phyloP scores from a whole-genome alignment of 495 filamentous ascomycete species.

The Podospora didyma region DNA sequence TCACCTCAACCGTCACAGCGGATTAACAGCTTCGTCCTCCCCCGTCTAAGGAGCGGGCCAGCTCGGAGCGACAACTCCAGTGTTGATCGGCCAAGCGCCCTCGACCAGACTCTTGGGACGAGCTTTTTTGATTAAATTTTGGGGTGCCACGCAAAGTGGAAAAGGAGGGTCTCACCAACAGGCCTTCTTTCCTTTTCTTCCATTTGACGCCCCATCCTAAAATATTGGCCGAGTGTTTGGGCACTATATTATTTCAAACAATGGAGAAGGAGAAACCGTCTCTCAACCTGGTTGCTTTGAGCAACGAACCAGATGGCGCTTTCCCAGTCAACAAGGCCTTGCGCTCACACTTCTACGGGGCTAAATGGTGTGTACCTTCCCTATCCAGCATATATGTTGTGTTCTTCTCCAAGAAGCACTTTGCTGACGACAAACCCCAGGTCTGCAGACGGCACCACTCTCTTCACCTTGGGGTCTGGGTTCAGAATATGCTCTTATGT shows the following conservation, averaged over 20 bases:
- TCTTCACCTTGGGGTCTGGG: slow-evolving; percentile 70
- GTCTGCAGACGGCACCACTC: slow-evolving; percentile 77
- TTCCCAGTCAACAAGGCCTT: slow-evolving; percentile 1
- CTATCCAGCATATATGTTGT: no score
- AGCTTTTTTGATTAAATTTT: no score
- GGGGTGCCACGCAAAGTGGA: no score
- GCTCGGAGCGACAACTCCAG: no score
- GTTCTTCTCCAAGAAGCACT: neutral
- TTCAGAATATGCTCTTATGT: slow-evolving; percentile 68
- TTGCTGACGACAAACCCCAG: slow-evolving; percentile 17
- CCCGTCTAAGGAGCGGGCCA: no score
- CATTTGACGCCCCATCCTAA: no score
- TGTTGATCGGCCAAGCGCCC: no score
- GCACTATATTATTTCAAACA: neutral
- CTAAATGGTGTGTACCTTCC: slow-evolving; percentile 25
- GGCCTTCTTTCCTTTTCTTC: no score
- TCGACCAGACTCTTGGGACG: no score
- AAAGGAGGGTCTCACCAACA: no score
- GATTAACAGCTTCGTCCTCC: no score
- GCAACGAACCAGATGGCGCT: slow-evolving; percentile 13
- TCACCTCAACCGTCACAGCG: no score
- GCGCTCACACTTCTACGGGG: slow-evolving; percentile 33
- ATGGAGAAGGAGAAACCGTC: slow-evolving; percentile 12
- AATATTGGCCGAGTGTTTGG: neutral
- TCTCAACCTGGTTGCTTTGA: slow-evolving; percentile 18